Evolutionary conservation across 495 filamentous ascomycete genomes (phyloP).

Genomic region (Trichoderma orchidacearum): DNA sequence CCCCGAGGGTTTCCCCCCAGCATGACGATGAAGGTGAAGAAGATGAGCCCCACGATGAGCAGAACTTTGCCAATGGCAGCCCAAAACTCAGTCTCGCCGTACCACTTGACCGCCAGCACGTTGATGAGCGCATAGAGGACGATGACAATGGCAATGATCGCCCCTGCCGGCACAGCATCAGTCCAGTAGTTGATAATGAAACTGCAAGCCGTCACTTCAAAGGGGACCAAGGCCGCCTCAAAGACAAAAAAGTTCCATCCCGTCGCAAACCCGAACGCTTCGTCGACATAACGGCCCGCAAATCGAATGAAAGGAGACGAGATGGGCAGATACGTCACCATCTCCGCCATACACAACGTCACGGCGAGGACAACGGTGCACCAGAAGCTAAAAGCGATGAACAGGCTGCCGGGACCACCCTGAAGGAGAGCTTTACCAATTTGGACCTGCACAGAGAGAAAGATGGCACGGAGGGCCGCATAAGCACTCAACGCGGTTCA

Average conservation of each 20-base stretch:
- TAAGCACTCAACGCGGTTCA: not conserved
- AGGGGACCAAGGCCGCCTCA: constrained; percentile 53
- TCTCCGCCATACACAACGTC: constrained; percentile 59
- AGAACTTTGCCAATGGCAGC: constrained; percentile 53
- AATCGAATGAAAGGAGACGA: constrained; percentile 75
- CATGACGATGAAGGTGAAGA: constrained; percentile 65
- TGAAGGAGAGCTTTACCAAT: constrained; percentile 55
- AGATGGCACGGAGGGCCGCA: constrained; percentile 34
- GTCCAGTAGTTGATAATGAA: constrained; percentile 59
- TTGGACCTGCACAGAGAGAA: constrained; percentile 22
- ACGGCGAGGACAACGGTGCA: constrained; percentile 56
- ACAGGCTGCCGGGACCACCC: constrained; percentile 63
- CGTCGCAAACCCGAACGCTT: constrained; percentile 49
- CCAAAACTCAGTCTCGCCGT: constrained; percentile 47
- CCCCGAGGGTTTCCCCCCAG: constrained; percentile 55
- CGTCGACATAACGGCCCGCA: constrained; percentile 68
- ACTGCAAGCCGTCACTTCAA: constrained; percentile 57
- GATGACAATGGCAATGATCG: constrained; percentile 47
- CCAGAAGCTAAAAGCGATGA: constrained; percentile 54
- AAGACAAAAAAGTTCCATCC: constrained; percentile 70
- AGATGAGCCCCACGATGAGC: constrained; percentile 50
- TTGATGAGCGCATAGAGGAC: constrained; percentile 42
- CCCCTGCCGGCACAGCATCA: constrained; percentile 45
- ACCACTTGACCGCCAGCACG: constrained; percentile 47
- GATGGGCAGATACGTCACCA: constrained; percentile 72